Evolutionary conservation across 805 yeast species (phyloP), one percentile per base, ranked within the genome.

Genomic region (Hanseniaspora mollemarum): DNA sequence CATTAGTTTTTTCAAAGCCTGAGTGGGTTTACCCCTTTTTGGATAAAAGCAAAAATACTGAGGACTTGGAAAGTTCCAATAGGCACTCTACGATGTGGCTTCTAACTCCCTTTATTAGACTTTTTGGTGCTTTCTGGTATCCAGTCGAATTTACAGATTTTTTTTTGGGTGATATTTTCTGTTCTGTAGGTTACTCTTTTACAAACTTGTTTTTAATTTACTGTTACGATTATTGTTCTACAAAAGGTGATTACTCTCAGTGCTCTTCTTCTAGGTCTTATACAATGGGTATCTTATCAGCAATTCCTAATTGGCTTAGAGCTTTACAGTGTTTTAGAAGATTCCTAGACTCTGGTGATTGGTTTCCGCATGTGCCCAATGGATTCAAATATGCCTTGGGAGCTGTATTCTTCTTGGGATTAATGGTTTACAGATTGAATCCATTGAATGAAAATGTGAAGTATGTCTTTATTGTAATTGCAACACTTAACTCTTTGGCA

Each of bases 131-230:
- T 1, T 97, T 97, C 0, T 70, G 87, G 38, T 92, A 82, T 60
- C 96, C 97, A 0, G 96, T 92, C 49, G 97, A 90, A 66, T 92
- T 92, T 62, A 74, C 88, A 52, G 98, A 92, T 65, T 90, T 92
- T 71, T 87, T 86, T 62, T 55, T 90, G 43, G 98, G 97, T 19
- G 98, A 92, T 65, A 80, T 92, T 28, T 70, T 90, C 46, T 84
- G 94, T 65, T 83, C 95, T 26, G 70, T 92, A 59, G 84, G 95
- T 0, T 92, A 92, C 66, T 75, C 96, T 0, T 70, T 87, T 69
- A 83, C 95, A 4, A 90, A 88, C 57, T 67, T 85, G 40, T 83
- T 94, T 1, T 77, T 87, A 64, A 87, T 87, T 67, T 80, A 86
- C 57, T 92, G 98, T 62, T 68, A 87, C 22, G 88, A 86, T 62